A percentile compares a stretch with the other conserved stretches of the same genome.
Conservation (phyloP, 1,284 basidiomycete species). For the Porogramme epimiltina region DNA sequence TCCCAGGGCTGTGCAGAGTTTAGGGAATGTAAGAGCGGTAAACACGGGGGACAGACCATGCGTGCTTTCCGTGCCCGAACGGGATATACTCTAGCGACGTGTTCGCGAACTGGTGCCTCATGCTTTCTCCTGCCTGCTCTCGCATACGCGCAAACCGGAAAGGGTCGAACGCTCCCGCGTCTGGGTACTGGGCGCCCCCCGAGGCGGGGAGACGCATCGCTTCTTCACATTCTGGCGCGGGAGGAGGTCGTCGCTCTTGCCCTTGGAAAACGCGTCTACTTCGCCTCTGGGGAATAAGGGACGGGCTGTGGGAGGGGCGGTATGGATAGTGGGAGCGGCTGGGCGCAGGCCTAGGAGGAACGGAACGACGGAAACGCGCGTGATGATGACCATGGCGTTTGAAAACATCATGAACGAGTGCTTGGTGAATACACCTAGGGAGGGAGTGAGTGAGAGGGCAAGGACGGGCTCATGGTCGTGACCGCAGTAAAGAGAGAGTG, state of each 20-base stretch:
- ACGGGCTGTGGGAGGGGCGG: too few relatives aligned
- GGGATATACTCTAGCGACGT: slow-evolving; percentile 28
- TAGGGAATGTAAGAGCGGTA: too few relatives aligned
- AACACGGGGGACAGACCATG: slow-evolving; percentile 11
- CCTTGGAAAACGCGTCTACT: slow-evolving; percentile 23
- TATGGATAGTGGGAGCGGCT: slow-evolving; percentile 25
- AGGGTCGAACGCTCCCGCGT: slow-evolving; percentile 42
- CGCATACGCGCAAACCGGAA: slow-evolving; percentile 49
- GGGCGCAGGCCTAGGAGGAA: slow-evolving; percentile 14
- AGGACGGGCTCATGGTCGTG: slow-evolving; percentile 23
- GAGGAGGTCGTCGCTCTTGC: slow-evolving; percentile 41
- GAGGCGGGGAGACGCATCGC: slow-evolving; percentile 42
- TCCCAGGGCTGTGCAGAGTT: slow-evolving; percentile 16
- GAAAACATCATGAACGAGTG: slow-evolving; percentile 20
- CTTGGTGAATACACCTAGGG: slow-evolving; percentile 33
- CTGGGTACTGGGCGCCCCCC: slow-evolving; percentile 32
- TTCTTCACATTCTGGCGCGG: too few relatives aligned
- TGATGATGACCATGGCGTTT: slow-evolving; percentile 28
- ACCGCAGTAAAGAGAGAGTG: slow-evolving; percentile 9
- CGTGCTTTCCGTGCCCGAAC: slow-evolving; percentile 28
- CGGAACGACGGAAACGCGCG: slow-evolving; percentile 29
- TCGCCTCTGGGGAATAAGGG: too few relatives aligned
- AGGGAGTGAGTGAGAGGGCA: slow-evolving; percentile 18
- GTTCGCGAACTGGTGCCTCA: slow-evolving; percentile 32
- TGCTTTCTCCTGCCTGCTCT: slow-evolving; percentile 14